A percentile compares a stretch with the other conserved stretches of the same genome.
phyloP scores from a whole-genome alignment of 768 basidiomycete genomes.

The Sutorius australiensis region DNA sequence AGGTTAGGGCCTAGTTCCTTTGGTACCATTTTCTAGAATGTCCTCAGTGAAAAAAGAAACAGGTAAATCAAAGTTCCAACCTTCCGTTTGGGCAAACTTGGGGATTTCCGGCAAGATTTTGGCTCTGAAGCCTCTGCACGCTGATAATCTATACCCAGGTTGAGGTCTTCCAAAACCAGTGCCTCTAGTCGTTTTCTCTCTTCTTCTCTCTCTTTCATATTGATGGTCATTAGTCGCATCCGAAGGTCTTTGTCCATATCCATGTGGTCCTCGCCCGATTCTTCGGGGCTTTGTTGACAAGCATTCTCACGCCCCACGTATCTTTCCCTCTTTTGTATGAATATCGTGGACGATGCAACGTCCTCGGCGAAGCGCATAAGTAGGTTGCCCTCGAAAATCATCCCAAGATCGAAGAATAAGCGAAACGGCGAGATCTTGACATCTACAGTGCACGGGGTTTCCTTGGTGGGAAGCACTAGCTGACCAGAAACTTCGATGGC shows the following conservation, averaged over 20 bases:
- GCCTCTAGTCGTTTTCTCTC: conserved; percentile 45
- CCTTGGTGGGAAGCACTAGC: neutral
- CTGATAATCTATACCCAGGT: conserved; percentile 49
- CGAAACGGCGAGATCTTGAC: conserved; percentile 61
- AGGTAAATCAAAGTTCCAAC: conserved; percentile 6
- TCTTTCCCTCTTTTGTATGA: conserved; percentile 7
- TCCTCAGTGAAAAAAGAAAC: conserved; percentile 3
- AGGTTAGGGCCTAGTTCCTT: conserved; percentile 20
- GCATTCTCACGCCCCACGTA: neutral
- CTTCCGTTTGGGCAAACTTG: conserved; percentile 11
- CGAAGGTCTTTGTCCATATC: conserved; percentile 19
- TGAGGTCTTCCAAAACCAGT: conserved; percentile 56
- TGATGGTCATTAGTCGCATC: conserved; percentile 19
- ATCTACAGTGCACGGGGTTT: conserved; percentile 16
- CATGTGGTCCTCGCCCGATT: conserved; percentile 10
- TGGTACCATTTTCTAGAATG: conserved; percentile 8
- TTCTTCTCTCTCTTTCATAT: conserved; percentile 29
- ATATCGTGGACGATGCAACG: conserved; percentile 23
- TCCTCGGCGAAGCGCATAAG: conserved; percentile 50
- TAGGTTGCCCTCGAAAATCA: conserved; percentile 36
- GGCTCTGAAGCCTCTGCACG: conserved; percentile 4
- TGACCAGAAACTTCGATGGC: conserved; percentile 20
- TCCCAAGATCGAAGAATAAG: conserved; percentile 66
- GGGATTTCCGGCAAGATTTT: conserved; percentile 6
- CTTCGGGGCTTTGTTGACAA: conserved; percentile 2